Base-by-base conservation (phyloP, 441 rosid species). In the Syzygium syzygioides region DNA sequence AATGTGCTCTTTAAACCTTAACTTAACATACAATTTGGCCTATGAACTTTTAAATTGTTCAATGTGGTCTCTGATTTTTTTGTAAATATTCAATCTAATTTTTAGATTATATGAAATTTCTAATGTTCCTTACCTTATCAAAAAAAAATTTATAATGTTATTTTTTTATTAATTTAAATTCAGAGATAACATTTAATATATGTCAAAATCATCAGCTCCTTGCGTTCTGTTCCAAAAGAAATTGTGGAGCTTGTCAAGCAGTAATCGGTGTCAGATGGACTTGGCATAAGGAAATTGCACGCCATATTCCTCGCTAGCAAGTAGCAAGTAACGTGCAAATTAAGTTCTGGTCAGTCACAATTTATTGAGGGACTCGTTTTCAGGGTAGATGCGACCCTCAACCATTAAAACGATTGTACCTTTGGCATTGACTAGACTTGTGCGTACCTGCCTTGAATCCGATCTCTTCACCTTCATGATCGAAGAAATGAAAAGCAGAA, bases 41-140 rank as follows among this genome's bases (percentile, higher is more conserved):
- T 13, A 0, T 28, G 0, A 60, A 60, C 0, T 60, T 14, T 28
- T 60, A 28, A 13, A 0, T 28, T 13, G 2, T 60, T 60, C 14
- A 14, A 60, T 26, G 3, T 17, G 6, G 3, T 15, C n/a, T 3
- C n/a, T 28, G 1, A 28, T 5, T 28, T 28, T 60, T 53, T 60
- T 28, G 32, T 28, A 60, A 60, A 28, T 60, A 1, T 28, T 60
- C 18, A 60, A 28, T 28, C 4, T 28, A 60, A 32, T 60, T 8
- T 15, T 1, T 60, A 60, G 6, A 28, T 15, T 60, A 60, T 60
- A 1, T 60, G 14, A 13, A 60, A 1, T 28, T 53, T 60, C 0
- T 13, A 1, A 60, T 60, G 30, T 28, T 5, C n/a, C n/a, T n/a
- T n/a, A n/a, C n/a, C n/a, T n/a, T n/a, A n/a, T n/a, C n/a, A n/a